Conservation (phyloP, 352 stramenopile species). For the Pythium insidiosum region DNA sequence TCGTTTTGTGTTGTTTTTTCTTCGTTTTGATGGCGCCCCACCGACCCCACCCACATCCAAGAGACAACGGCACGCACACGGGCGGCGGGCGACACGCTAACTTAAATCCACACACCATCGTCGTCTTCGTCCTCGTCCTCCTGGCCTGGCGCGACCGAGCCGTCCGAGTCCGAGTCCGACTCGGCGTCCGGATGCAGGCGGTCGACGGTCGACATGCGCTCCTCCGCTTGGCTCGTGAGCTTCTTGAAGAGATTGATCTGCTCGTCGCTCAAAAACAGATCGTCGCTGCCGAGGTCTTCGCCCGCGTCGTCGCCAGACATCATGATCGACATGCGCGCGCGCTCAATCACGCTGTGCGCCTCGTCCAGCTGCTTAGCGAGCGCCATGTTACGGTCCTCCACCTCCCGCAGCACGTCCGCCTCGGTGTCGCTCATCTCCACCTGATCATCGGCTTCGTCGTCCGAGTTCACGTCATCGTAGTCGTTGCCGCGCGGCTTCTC, state of each 20-base stretch:
- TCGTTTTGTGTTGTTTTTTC: too few species aligned
- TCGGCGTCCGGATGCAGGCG: constrained; percentile 67
- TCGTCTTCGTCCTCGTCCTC: constrained; percentile 45
- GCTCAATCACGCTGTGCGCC: constrained; percentile 77
- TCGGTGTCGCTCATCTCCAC: constrained; percentile 64
- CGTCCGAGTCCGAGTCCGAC: constrained; percentile 70
- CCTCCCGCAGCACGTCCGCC: constrained; percentile 57
- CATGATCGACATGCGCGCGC: constrained; percentile 83
- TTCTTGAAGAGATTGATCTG: constrained; percentile 91
- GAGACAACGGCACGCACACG: too few species aligned
- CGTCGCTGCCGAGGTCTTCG: constrained; percentile 48
- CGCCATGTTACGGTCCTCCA: constrained; percentile 83
- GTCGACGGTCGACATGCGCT: constrained; percentile 82
- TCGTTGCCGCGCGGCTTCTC: constrained; percentile 37
- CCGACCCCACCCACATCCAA: too few species aligned
- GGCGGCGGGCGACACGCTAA: too few species aligned
- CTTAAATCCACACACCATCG: constrained; percentile 85
- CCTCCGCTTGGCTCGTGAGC: constrained; percentile 79
- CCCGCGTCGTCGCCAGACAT: constrained; percentile 57
- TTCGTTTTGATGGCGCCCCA: too few species aligned
- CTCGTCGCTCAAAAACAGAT: constrained; percentile 59
- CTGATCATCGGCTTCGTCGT: constrained; percentile 76
- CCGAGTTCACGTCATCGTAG: constrained; percentile 73
- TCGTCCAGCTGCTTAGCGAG: constrained; percentile 74
- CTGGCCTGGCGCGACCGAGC: constrained; percentile 26